Conservation (phyloP, 116 monocot genomes). For the Papilionanthe hybrid region DNA sequence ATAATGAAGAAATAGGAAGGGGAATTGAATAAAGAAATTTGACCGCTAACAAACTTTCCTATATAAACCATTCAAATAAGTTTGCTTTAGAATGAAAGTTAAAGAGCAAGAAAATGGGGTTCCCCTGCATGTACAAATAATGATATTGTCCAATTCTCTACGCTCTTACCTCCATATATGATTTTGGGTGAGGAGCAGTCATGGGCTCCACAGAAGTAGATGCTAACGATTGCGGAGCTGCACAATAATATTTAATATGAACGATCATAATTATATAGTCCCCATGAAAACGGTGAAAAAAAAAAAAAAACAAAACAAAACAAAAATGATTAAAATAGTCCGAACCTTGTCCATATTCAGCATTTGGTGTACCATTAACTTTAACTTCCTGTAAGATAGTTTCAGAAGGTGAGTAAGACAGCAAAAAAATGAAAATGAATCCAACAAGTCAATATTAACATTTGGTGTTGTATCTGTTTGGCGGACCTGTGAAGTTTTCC, state of each 20-base stretch:
- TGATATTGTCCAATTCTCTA: no score
- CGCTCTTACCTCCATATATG: constrained; percentile 61
- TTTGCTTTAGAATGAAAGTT: no score
- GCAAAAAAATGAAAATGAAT: not conserved
- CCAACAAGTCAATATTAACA: not conserved
- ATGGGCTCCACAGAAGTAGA: constrained; percentile 24
- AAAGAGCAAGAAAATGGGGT: no score
- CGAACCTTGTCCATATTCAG: constrained; percentile 30
- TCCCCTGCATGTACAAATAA: no score
- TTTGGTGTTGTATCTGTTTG: constrained; percentile 14
- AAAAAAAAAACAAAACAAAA: no score
- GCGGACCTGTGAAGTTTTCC: constrained; percentile 35
- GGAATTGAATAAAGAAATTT: no score
- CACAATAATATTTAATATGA: not conserved
- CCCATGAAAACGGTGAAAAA: no score
- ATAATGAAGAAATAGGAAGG: no score
- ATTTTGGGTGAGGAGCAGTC: constrained; percentile 49
- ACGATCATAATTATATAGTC: not conserved
- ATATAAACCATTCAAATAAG: no score
- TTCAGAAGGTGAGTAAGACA: not conserved
- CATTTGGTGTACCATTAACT: constrained; percentile 30
- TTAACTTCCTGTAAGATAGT: constrained; percentile 33
- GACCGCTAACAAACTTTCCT: no score
- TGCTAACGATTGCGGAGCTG: constrained; percentile 39
- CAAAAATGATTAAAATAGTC: no score